Evolutionary conservation across 176 grass and related monocot genomes (phyloP).

Genomic region (Hordeum marinum): DNA sequence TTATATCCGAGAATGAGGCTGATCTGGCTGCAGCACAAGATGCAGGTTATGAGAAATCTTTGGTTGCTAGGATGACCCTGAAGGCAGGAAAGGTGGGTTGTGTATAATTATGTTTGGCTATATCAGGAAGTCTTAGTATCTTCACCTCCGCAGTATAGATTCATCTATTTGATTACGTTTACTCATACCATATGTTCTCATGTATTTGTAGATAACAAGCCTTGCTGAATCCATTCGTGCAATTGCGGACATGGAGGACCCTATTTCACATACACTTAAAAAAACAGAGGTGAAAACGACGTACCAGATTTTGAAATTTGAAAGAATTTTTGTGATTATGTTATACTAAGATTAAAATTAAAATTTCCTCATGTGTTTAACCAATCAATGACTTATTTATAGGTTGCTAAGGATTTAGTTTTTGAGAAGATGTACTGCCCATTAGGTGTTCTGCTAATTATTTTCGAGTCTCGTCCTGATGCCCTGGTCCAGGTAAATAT

Average conservation of each 20-base stretch:
- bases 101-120: no score
- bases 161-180: not conserved
- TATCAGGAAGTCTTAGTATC: not conserved
- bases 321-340: not conserved
- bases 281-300: slow-evolving; percentile 75
- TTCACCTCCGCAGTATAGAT: not conserved
- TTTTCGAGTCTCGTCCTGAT: slow-evolving; percentile 96
- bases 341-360: not conserved
- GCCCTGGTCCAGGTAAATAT: slow-evolving; percentile 82
- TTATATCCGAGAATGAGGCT: slow-evolving; percentile 75
- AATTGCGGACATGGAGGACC: slow-evolving; percentile 94
- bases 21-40: slow-evolving; percentile 61
- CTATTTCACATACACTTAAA: slow-evolving; percentile 80
- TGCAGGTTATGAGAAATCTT: slow-evolving; percentile 77
- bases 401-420: slow-evolving; percentile 89
- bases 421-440: slow-evolving; percentile 86
- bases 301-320: not conserved
- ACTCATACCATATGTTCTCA: not conserved
- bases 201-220: slow-evolving; percentile 63
- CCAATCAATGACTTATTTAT: not conserved
- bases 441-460: slow-evolving; percentile 88
- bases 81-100: slow-evolving; percentile 72
- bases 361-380: not conserved
- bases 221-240: slow-evolving; percentile 71
- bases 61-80: slow-evolving; percentile 86